Evolutionary conservation across 148 eudicot species (phyloP).

Genomic region (Fagopyrum tataricum): DNA sequence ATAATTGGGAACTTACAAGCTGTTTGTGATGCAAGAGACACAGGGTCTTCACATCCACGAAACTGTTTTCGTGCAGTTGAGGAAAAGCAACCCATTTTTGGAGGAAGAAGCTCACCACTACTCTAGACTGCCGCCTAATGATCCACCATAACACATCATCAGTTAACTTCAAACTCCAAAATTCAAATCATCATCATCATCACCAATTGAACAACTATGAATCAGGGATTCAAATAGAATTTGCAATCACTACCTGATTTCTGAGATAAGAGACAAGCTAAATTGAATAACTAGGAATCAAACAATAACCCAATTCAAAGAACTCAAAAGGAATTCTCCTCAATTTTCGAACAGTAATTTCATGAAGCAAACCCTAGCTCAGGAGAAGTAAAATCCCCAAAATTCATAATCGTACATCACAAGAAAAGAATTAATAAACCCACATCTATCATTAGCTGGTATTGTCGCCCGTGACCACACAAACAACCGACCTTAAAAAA

Average conservation of each 20-base stretch:
- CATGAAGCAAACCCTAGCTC: not conserved
- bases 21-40: constrained; percentile 68
- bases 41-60: constrained; percentile 65
- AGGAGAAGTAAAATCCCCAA: not conserved
- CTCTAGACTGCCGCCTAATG: constrained; percentile 23
- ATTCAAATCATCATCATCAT: constrained; percentile 7
- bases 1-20: constrained; percentile 53
- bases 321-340: not conserved
- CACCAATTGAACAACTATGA: not conserved
- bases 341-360: not conserved
- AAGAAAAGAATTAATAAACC: not conserved
- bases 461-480: constrained; percentile 8
- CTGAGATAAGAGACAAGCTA: not conserved
- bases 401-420: not conserved
- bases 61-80: constrained; percentile 43
- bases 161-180: constrained; percentile 4
- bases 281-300: not conserved
- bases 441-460: constrained; percentile 9
- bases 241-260: not conserved
- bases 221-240: too few species aligned
- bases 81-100: constrained; percentile 68
- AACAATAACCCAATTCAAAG: not conserved
- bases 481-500: constrained; percentile 12
- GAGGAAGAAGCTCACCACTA: constrained; percentile 25
- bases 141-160: constrained; percentile 33